Evolutionary conservation across 2,329 filamentous ascomycete species (phyloP).

Genomic region (Pyrenochaeta sp.): DNA sequence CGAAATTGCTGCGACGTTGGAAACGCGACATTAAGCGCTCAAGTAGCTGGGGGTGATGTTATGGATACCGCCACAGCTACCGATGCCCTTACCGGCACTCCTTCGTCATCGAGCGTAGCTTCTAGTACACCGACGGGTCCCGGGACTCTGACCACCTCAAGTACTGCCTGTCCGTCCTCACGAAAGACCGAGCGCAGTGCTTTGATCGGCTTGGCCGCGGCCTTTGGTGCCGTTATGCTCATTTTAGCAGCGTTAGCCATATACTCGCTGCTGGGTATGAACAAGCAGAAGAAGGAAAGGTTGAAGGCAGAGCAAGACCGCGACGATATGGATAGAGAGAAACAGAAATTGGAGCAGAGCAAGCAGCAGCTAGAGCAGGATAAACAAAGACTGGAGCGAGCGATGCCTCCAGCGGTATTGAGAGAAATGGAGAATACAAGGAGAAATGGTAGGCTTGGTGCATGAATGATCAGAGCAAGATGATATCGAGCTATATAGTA

Average conservation of each 20-base stretch:
- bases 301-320: neutral
- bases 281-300: neutral
- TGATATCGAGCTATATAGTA: no score
- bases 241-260: neutral
- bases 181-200: neutral
- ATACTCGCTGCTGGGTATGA: neutral
- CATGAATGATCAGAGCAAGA: no score
- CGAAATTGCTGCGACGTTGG: conserved; percentile 8
- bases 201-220: neutral
- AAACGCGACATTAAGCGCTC: neutral
- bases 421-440: neutral
- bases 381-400: neutral
- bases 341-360: neutral
- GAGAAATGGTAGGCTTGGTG: neutral
- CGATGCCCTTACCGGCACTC: neutral
- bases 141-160: neutral
- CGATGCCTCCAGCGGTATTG: neutral
- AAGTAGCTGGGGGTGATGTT: neutral
- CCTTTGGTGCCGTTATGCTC: neutral
- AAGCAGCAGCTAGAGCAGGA: neutral
- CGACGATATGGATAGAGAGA: neutral
- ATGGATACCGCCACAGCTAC: neutral
- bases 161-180: neutral
- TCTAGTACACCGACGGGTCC: neutral
- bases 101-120: neutral